Base-by-base conservation (phyloP, 257 asterid genomes). In the Salvia rosmarinus region DNA sequence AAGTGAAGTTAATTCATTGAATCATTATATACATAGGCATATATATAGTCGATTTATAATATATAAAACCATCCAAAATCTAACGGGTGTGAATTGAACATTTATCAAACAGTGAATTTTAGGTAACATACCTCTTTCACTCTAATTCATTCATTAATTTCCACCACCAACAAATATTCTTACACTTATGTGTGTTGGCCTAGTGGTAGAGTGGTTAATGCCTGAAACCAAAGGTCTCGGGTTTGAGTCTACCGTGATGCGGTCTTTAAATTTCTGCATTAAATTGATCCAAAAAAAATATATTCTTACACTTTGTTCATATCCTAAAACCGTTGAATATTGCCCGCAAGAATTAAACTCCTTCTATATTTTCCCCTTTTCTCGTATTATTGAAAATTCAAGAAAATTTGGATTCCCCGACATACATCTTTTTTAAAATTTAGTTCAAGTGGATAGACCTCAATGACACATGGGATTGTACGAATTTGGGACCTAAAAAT, bases 371-470 rank as follows among this genome's bases (percentile, higher is more conserved):
- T 5, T 11, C 61, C 17, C n/a, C 9, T 39, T 8, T 20, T 11
- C 9, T 58, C 19, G 20, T 5, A 8, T 42, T 43, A 25, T 5
- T 19, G 1, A 51, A 66, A 42, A 43, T 10, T 67, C 16, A 44
- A 68, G 80, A 44, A 71, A 64, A 30, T 23, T 67, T 34, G 69
- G 50, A 35, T 73, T 54, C 79, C 58, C 61, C 82, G 79, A 25
- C 57, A 74, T 58, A 63, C 69, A 30, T 28, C 25, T 64, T 63
- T 5, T 39, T 62, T 62, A 17, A 17, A 32, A n/a, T 50, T 72
- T 52, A 51, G 75, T 50, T 72, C 19, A 66, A 37, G 37, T 14
- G 64, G 78, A 67, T 67, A 78, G 21, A 64, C 13, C 75, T 62
- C 65, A 46, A n/a, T 47, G 4, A 17, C 69, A 71, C 35, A 55